Base-by-base conservation (phyloP, 306 rosid genomes). In the Ammopiptanthus mongolicus region DNA sequence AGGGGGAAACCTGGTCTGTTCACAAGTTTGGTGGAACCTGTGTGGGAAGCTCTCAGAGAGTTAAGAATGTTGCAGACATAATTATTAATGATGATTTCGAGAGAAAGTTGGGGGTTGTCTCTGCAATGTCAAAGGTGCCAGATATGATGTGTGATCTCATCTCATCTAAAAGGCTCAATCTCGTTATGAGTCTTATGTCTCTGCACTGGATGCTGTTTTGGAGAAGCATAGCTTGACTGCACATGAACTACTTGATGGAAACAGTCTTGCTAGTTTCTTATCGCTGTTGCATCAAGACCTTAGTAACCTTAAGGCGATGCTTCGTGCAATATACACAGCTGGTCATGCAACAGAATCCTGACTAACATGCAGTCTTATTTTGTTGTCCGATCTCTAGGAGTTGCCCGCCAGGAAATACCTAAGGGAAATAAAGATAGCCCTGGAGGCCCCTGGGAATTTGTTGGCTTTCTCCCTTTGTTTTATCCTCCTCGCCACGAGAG, bases 21-120 rank as follows among this genome's bases (percentile, higher is more conserved):
- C 99, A 95, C 82, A 95, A 95, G 65, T 95, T 95, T 84, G 99
- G 99, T 33, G 99, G 99, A 66, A 95, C 99, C 7, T 95, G 99
- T 69, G 89, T 95, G 78, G 99, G 96, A 76, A 92, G 65, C 79
- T 77, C 99, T 0, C 90, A 87, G 17, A 92, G 99, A 83, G 90
- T 95, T 46, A 85, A 87, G 71, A 92, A 86, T 83, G 97, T 95
- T 71, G 97, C 85, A 0, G 83, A 95, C 55, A 85, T 95, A 68
- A 64, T 95, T 83, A 34, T 92, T 7, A 85, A 34, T 12, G 99
- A 95, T 76, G 90, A 84, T 77, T 90, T 97, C 0, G 97, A 92
- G 81, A 90, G 87, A 87, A 95, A 86, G 85, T 68, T 95, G 72
- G 93, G 90, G 19, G 87, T 95, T 68, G 97, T 95, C 69, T 95